Conservation (phyloP, 192 early-diverging fungal species). For the Thamnidium elegans region DNA sequence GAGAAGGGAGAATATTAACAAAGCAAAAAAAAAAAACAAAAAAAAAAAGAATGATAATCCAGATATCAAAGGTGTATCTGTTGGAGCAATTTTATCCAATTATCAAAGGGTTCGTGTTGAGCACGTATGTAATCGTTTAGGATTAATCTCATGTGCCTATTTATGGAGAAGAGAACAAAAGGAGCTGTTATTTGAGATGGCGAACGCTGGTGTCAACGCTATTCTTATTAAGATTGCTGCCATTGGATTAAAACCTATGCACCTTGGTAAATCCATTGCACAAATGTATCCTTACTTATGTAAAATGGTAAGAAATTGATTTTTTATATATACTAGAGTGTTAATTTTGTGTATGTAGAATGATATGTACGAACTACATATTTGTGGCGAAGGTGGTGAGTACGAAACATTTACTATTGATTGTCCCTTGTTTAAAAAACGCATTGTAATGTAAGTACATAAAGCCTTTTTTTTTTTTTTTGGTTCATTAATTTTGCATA, state of each 20-base stretch:
- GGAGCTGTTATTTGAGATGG: conserved; percentile 85
- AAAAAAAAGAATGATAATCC: conserved; percentile 54
- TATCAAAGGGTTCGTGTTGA: conserved; percentile 98
- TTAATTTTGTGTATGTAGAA: conserved; percentile 38
- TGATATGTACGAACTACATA: conserved; percentile 76
- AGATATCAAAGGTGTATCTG: conserved; percentile 81
- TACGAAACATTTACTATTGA: conserved; percentile 94
- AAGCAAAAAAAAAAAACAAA: conserved; percentile 16
- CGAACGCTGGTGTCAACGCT: conserved; percentile 69
- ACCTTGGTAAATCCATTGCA: conserved; percentile 77
- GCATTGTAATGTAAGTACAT: conserved; percentile 71
- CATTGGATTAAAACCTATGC: conserved; percentile 65
- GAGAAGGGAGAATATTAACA: not conserved
- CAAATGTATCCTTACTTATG: conserved; percentile 78
- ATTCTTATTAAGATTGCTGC: conserved; percentile 94
- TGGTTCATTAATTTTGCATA: not conserved
- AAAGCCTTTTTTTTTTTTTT: not conserved
- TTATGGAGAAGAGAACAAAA: conserved; percentile 89
- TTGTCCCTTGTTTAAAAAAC: conserved; percentile 84
- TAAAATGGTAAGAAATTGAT: conserved; percentile 45
- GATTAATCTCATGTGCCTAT: conserved; percentile 78
- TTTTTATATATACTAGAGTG: not conserved
- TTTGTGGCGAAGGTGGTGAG: conserved; percentile 98
- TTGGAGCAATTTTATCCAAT: conserved; percentile 94
- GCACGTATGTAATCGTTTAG: conserved; percentile 87